phyloP scores from a whole-genome alignment of 192 early-diverging fungal genomes.

The Dissophora ornata region DNA sequence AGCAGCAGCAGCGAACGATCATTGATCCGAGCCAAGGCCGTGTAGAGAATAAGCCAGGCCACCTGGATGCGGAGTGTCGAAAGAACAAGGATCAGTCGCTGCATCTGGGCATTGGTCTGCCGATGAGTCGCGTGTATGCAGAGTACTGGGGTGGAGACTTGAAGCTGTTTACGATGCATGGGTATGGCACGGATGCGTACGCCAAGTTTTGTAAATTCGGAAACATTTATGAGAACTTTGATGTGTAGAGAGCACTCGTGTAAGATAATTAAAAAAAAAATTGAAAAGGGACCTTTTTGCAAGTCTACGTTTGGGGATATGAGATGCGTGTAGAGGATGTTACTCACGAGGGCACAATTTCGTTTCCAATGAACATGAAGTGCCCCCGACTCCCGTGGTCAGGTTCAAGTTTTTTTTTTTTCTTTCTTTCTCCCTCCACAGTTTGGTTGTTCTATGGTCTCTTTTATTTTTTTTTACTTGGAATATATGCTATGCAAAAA shows the following conservation, averaged over 20 bases:
- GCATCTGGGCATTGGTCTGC: conserved; percentile 89
- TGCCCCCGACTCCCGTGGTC: too few species aligned
- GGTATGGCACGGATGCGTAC: conserved; percentile 93
- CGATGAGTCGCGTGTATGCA: conserved; percentile 91
- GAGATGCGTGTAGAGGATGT: too few species aligned
- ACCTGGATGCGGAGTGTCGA: conserved; percentile 12
- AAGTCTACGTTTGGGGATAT: too few species aligned
- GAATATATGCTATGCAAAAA: not conserved
- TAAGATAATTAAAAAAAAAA: too few species aligned
- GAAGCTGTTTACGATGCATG: conserved; percentile 82
- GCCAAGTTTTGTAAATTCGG: conserved; percentile 81
- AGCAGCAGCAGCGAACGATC: not conserved
- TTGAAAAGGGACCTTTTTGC: too few species aligned
- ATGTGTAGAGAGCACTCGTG: not conserved
- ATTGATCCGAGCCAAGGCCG: conserved; percentile 21
- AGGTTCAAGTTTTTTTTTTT: too few species aligned
- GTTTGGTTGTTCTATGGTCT: too few species aligned
- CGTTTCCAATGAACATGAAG: too few species aligned
- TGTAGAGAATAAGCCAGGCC: conserved; percentile 10
- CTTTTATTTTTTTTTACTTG: too few species aligned
- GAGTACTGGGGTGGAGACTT: conserved; percentile 96
- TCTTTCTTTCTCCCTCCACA: too few species aligned
- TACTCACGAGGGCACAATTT: too few species aligned
- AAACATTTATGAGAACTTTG: conserved; percentile 70
- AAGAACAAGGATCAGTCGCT: conserved; percentile 43